Evolutionary conservation across 441 rosid genomes (phyloP).

Genomic region (Raphanus hybrid): DNA sequence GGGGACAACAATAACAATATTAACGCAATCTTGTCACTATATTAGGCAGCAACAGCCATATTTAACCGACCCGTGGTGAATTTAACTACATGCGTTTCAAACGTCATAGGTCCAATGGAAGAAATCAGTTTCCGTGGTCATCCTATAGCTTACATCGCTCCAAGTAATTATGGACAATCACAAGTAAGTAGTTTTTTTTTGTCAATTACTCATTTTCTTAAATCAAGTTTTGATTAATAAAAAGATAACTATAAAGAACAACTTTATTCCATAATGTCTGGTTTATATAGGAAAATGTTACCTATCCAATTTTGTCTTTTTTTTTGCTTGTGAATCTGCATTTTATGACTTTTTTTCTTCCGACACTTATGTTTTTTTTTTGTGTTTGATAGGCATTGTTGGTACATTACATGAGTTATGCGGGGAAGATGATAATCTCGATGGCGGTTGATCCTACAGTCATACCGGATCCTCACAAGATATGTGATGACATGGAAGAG

Average conservation of each 20-base stretch:
- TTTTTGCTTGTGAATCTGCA: not conserved
- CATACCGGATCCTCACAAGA: constrained; percentile 28
- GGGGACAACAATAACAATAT: not conserved
- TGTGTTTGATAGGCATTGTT: constrained; percentile 35
- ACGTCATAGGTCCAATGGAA: constrained; percentile 72
- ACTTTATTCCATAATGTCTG: not conserved
- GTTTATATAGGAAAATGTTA: not conserved
- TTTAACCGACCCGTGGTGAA: constrained; percentile 53
- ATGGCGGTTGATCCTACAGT: constrained; percentile 27
- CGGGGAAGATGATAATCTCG: constrained; percentile 34
- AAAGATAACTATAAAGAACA: not conserved
- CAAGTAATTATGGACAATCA: constrained; percentile 39
- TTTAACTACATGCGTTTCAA: constrained; percentile 69
- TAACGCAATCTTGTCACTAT: not conserved
- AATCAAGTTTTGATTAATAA: not conserved
- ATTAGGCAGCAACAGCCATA: constrained; percentile 33
- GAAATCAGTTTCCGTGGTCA: constrained; percentile 77
- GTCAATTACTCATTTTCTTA: not conserved
- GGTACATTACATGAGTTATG: constrained; percentile 35
- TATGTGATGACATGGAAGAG: constrained; percentile 38
- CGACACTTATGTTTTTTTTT: not conserved
- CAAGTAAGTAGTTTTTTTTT: constrained; percentile 17
- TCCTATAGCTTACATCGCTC: constrained; percentile 50
- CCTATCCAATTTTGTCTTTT: not conserved
- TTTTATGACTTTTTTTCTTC: not conserved